A percentile compares a stretch with the other conserved stretches of the same genome.
phyloP scores from a whole-genome alignment of 345 rosid species.

The Arabidopsis suecica region DNA sequence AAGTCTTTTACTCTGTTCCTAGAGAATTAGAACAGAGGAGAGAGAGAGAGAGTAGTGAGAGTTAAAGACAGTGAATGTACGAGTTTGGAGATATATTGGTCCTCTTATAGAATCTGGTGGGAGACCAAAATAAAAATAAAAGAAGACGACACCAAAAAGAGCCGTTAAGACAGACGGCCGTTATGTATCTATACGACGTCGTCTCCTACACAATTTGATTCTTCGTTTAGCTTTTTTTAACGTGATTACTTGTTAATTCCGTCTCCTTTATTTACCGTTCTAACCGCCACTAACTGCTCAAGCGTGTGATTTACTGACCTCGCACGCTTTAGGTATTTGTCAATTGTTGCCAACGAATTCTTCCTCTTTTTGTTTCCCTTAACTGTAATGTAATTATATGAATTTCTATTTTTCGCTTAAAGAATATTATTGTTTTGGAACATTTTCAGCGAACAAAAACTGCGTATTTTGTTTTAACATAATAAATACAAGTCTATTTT shows the following conservation, averaged over 20 bases:
- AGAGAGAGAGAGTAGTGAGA: constrained; percentile 28
- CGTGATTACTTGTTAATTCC: constrained; percentile 30
- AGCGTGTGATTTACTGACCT: constrained; percentile 29
- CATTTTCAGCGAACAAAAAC: not conserved
- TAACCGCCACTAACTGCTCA: constrained; percentile 53
- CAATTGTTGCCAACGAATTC: not conserved
- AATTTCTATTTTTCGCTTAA: not conserved
- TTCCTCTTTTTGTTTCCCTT: not conserved
- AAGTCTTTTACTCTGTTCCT: constrained; percentile 24
- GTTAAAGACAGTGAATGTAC: constrained; percentile 40
- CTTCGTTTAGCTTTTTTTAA: constrained; percentile 20
- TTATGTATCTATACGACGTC: constrained; percentile 39
- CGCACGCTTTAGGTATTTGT: constrained; percentile 31
- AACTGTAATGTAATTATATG: not conserved
- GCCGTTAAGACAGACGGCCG: constrained; percentile 53
- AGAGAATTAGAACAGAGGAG: constrained; percentile 37
- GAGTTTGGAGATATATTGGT: constrained; percentile 42
- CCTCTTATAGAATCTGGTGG: constrained; percentile 37
- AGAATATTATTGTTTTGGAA: not conserved
- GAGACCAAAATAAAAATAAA: not conserved
- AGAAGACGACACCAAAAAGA: constrained; percentile 36
- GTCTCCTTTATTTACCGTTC: constrained; percentile 32
- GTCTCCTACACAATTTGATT: constrained; percentile 10
- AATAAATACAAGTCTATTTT: constrained; percentile 6
- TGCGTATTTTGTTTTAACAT: not conserved